phyloP scores from a whole-genome alignment of 1,284 basidiomycete genomes.

The Malassezia sp. region DNA sequence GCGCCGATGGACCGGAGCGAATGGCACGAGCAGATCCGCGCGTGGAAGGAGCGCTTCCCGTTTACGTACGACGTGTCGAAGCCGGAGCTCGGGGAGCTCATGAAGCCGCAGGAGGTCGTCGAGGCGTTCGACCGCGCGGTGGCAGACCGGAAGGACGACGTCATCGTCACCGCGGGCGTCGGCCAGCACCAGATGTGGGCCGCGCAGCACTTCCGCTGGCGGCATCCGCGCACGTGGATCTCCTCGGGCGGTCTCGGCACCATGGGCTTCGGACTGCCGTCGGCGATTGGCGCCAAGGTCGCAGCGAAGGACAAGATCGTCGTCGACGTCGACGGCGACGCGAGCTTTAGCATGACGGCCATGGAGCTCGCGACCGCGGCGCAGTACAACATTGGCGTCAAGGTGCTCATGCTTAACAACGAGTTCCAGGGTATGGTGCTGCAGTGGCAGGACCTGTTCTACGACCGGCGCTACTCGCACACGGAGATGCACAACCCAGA shows the following conservation, averaged over 20 bases:
- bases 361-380: constrained; percentile 94
- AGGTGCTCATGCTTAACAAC: constrained; percentile 53
- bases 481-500: constrained; percentile 89
- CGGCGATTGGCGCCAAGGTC: constrained; percentile 91
- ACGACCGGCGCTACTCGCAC: constrained; percentile 84
- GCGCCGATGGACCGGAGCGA: constrained; percentile 50
- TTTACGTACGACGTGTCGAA: constrained; percentile 70
- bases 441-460: constrained; percentile 98
- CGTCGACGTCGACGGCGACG: constrained; percentile 92
- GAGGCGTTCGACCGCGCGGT: constrained; percentile 66
- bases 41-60: constrained; percentile 79
- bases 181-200: constrained; percentile 99
- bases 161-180: constrained; percentile 83
- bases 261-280: constrained; percentile 93
- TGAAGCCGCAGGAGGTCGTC: constrained; percentile 95
- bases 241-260: constrained; percentile 87
- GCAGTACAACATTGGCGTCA: constrained; percentile 84
- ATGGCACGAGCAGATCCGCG: constrained; percentile 61
- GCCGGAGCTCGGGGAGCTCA: constrained; percentile 54
- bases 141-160: constrained; percentile 67
- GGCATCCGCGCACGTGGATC: constrained; percentile 71
- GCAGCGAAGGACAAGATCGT: constrained; percentile 86
- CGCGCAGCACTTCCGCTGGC: constrained; percentile 87
- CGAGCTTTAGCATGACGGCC: constrained; percentile 90
- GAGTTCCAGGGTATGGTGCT: constrained; percentile 70